A percentile compares a stretch with the other conserved stretches of the same genome.
Evolutionary conservation across 805 yeast species (phyloP).

Genomic region (Wickerhamiella brachini): DNA sequence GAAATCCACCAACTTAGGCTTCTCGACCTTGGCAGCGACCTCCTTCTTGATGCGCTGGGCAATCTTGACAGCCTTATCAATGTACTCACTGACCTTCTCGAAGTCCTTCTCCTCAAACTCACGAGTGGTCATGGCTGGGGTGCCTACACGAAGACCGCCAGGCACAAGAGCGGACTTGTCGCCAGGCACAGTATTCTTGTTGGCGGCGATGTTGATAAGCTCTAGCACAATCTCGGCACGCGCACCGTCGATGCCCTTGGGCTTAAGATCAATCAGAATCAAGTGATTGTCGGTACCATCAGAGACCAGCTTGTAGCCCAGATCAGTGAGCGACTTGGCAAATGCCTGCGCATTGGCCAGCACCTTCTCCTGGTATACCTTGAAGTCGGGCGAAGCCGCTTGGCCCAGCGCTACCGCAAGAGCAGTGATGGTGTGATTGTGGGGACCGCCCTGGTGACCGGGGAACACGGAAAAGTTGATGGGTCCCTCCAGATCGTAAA

Average conservation of each 20-base stretch:
- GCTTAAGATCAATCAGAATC: constrained; percentile 75
- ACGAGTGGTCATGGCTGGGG: constrained; percentile 98
- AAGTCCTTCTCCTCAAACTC: constrained; percentile 87
- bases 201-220: constrained; percentile 84
- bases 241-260: constrained; percentile 90
- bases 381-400: constrained; percentile 81
- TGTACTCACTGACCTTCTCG: constrained; percentile 61
- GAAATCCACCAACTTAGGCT: constrained; percentile 92
- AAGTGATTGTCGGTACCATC: constrained; percentile 96
- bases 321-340: constrained; percentile 55
- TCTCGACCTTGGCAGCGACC: constrained; percentile 79
- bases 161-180: constrained; percentile 94
- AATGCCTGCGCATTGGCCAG: constrained; percentile 76
- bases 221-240: constrained; percentile 93
- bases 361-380: constrained; percentile 78
- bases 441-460: constrained; percentile 99
- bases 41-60: constrained; percentile 63
- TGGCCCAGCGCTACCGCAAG: constrained; percentile 94
- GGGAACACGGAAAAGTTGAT: constrained; percentile 99
- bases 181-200: constrained; percentile 97
- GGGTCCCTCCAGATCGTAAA: constrained; percentile 83
- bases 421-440: constrained; percentile 97
- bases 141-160: constrained; percentile 93
- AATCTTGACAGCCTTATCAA: constrained; percentile 62
- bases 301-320: constrained; percentile 73